A percentile compares a stretch with the other conserved stretches of the same genome.
Conservation (phyloP, 805 yeast genomes). For the Saccharomycopsis amapae region DNA sequence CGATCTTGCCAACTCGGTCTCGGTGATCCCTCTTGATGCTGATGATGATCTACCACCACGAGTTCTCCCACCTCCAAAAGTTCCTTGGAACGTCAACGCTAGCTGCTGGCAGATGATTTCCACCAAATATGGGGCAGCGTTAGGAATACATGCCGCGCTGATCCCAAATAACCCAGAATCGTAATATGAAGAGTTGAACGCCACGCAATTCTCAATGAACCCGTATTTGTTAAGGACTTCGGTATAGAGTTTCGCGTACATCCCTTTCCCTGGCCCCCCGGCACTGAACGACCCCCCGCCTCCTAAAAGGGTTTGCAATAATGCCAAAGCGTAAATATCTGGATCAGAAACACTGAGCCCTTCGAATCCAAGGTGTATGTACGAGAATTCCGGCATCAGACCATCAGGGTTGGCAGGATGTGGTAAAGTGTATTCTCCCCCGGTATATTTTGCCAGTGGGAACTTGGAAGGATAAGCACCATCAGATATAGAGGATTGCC, state of each 20-base stretch:
- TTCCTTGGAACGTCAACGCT: slow-evolving; percentile 36
- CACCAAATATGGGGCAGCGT: slow-evolving; percentile 77
- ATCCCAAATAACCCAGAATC: slow-evolving; percentile 92
- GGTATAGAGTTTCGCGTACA: slow-evolving; percentile 91
- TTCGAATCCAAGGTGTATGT: slow-evolving; percentile 81
- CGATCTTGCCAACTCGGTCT: slow-evolving; percentile 76
- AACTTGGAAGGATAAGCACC: slow-evolving; percentile 23
- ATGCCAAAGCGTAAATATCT: slow-evolving; percentile 86
- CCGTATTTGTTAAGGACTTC: slow-evolving; percentile 87
- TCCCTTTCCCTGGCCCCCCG: slow-evolving; percentile 99
- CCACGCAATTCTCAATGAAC: slow-evolving; percentile 78
- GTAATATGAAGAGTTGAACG: slow-evolving; percentile 84
- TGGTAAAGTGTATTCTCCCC: slow-evolving; percentile 51
- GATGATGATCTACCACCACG: background rate
- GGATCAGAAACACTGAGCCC: slow-evolving; percentile 77
- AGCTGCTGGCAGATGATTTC: slow-evolving; percentile 70
- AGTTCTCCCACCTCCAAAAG: background rate
- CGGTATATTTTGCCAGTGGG: slow-evolving; percentile 45
- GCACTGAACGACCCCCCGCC: slow-evolving; percentile 98
- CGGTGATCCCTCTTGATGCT: slow-evolving; percentile 21
- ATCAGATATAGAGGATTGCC: slow-evolving; percentile 33
- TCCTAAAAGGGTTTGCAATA: slow-evolving; percentile 83
- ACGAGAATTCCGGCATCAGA: slow-evolving; percentile 70
- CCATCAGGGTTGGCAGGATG: slow-evolving; percentile 43
- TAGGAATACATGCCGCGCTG: slow-evolving; percentile 75